These are phyloP conservation scores for Butyriboletus loyo DNA, from an alignment of 768 basidiomycete species.

Conservation along the genomic window DNA sequence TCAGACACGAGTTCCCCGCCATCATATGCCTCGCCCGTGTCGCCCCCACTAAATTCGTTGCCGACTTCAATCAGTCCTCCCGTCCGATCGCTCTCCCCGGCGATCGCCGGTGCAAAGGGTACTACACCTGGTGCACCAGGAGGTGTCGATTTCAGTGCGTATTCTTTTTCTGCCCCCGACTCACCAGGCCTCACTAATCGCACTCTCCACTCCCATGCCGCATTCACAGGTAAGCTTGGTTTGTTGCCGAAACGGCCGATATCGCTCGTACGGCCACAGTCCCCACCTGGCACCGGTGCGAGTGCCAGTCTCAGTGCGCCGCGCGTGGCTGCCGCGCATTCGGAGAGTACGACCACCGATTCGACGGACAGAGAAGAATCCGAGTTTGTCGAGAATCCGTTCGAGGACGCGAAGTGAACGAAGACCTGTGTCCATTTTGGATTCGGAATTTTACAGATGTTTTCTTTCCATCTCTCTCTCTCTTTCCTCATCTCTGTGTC, in stretches of 20 bases:
- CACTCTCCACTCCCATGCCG: not conserved
- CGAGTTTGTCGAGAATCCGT: slow-evolving; percentile 75
- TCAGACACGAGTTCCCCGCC: slow-evolving; percentile 3
- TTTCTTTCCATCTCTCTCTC: not conserved
- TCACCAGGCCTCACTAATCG: not conserved
- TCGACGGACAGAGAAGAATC: slow-evolving; percentile 48
- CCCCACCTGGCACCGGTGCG: slow-evolving; percentile 23
- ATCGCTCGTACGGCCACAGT: slow-evolving; percentile 41
- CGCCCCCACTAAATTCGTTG: not conserved
- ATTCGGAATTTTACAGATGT: not conserved
- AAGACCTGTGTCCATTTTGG: not conserved
- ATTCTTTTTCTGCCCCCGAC: too few relatives aligned
- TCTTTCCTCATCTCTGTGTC: not conserved
- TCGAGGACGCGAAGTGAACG: slow-evolving; percentile 46
- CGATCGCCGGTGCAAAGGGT: not conserved
- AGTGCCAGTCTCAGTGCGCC: not conserved
- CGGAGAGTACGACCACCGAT: slow-evolving; percentile 22
- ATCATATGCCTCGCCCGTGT: slow-evolving; percentile 3
- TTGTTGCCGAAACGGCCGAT: slow-evolving; percentile 74
- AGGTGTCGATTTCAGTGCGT: slow-evolving; percentile 34
- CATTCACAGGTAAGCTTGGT: slow-evolving; percentile 55
- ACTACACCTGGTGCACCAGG: slow-evolving; percentile 15
- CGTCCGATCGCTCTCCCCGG: slow-evolving; percentile 10
- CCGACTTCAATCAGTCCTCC: not conserved
- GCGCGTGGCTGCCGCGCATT: slow-evolving; percentile 5